Evolutionary conservation across 2,329 filamentous ascomycete genomes (phyloP), one percentile per base, ranked within the genome.

Genomic region (Fusarium newnesense): DNA sequence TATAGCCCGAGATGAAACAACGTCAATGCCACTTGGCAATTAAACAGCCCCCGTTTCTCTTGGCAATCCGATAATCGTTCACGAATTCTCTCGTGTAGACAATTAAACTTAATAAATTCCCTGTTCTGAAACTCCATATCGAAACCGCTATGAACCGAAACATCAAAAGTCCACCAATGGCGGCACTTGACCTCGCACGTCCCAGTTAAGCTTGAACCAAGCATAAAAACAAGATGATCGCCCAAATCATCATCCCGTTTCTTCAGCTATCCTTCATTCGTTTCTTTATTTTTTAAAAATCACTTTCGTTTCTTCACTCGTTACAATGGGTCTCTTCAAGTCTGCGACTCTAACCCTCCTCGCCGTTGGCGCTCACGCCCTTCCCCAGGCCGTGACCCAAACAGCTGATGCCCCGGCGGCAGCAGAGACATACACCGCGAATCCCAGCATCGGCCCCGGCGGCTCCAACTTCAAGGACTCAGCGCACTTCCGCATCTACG

Each of bases 401-500:
- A 19, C 47, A 18, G 21, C 63, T n/a, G 61, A 49, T 52, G 61
- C 63, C 46, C 75, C 60, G 52, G 44, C 63, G 43, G 63, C 63
- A 53, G 50, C 68, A 15, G 71, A 77, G 7, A 69, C 73, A 15
- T 82, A 79, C 50, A 77, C 73, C 0, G 75, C 79, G 16, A 81
- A 82, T 64, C 66, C 77, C 52, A 78, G 74, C 26, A 71, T 82
- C 53, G 80, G 80, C 64, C 78, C 80, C 16, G 80, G 80, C 9
- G 80, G 80, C 60, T 76, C 69, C 61, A 69, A 44, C 44, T 81
- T 78, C 56, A 75, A 76, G 52, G 80, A 82, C 56, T 82, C 81
- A 6, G 75, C 78, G 1, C 83, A 84, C 70, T 85, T 85, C 77
- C 83, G 83, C n/a, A 74, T 84, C 46, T 84, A 83, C 53, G 77